phyloP scores from a whole-genome alignment of 2,329 filamentous ascomycete species.

The Cercospora janseana region DNA sequence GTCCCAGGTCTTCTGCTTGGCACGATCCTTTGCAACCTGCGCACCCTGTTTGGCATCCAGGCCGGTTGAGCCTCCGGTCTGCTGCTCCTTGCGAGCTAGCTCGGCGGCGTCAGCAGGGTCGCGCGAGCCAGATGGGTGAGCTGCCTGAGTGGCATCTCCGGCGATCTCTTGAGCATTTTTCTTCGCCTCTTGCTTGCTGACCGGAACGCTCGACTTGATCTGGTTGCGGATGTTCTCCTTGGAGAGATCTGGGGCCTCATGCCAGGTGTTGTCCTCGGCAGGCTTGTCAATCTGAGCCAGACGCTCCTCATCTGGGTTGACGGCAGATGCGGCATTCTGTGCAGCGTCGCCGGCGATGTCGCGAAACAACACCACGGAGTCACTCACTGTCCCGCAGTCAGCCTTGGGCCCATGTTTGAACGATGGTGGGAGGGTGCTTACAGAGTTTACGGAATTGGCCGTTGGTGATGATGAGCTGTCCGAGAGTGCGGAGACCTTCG shows the following conservation, averaged over 20 bases:
- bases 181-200: slow-evolving; percentile 58
- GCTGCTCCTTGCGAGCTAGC: slow-evolving; percentile 54
- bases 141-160: slow-evolving; percentile 55
- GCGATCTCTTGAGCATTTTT: slow-evolving; percentile 55
- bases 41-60: slow-evolving; percentile 55
- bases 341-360: slow-evolving; percentile 93
- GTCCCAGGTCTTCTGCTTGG: slow-evolving; percentile 56
- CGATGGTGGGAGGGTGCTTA: slow-evolving; percentile 46
- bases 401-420: slow-evolving; percentile 12
- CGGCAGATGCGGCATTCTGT: slow-evolving; percentile 67
- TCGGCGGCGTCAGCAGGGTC: slow-evolving; percentile 56
- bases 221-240: slow-evolving; percentile 68
- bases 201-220: slow-evolving; percentile 58
- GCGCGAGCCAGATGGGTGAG: slow-evolving; percentile 56
- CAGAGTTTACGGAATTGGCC: slow-evolving; percentile 91
- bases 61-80: slow-evolving; percentile 47
- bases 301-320: slow-evolving; percentile 76
- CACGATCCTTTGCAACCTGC: slow-evolving; percentile 46
- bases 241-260: slow-evolving; percentile 57
- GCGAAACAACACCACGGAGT: slow-evolving; percentile 75
- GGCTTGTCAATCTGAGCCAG: slow-evolving; percentile 76
- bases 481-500: slow-evolving; percentile 81
- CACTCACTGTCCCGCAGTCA: slow-evolving; percentile 56
- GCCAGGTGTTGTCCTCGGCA: slow-evolving; percentile 90
- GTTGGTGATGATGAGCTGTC: slow-evolving; percentile 87